Conservation (phyloP, 257 asterid species). For the Solanum corneliomulleri region DNA sequence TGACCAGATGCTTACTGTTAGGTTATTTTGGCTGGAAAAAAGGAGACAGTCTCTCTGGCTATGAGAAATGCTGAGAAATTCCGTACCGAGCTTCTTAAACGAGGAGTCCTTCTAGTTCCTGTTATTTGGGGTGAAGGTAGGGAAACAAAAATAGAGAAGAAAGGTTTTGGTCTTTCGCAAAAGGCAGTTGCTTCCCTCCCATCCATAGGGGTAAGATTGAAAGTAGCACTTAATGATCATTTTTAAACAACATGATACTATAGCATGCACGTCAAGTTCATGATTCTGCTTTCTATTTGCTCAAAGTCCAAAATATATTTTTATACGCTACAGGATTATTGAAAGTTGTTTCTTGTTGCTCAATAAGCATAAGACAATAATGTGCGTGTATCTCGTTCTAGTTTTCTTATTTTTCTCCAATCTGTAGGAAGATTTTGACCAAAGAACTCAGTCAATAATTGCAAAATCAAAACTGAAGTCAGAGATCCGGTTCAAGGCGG, state of each 20-base stretch:
- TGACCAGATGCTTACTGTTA: slow-evolving; percentile 11
- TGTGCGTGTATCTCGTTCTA: background rate
- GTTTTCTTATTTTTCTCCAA: slow-evolving; percentile 8
- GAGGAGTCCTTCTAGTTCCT: slow-evolving; percentile 86
- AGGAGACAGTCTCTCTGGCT: slow-evolving; percentile 67
- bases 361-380: background rate
- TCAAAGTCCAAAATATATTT: background rate
- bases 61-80: slow-evolving; percentile 74
- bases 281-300: background rate
- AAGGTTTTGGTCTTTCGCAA: slow-evolving; percentile 81
- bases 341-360: background rate
- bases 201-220: slow-evolving; percentile 66
- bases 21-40: slow-evolving; percentile 91
- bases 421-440: slow-evolving; percentile 79
- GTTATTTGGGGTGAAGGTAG: slow-evolving; percentile 70
- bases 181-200: slow-evolving; percentile 76
- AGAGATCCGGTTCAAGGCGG: slow-evolving; percentile 93
- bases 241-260: background rate
- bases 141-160: slow-evolving; percentile 43
- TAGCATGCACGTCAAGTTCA: background rate
- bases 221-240: background rate
- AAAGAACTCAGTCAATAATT: slow-evolving; percentile 61
- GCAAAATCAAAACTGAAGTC: slow-evolving; percentile 79
- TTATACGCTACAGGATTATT: background rate
- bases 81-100: slow-evolving; percentile 65